Evolutionary conservation across 2,329 filamentous ascomycete genomes (phyloP), one percentile per base, ranked within the genome.

Genomic region (Aspergillus piperis): DNA sequence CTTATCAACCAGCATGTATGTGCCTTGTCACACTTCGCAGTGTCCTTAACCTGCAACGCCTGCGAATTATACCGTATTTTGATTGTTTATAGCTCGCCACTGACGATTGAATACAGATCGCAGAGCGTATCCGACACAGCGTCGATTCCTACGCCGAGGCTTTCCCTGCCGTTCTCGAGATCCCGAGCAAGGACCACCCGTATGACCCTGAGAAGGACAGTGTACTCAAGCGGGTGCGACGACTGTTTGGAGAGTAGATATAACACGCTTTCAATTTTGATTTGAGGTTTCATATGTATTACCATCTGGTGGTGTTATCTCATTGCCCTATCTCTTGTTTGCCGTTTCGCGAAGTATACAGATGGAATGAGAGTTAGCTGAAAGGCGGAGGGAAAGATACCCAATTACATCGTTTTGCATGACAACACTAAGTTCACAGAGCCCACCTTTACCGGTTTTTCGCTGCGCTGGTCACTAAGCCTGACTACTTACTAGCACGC

Each of bases 171-270:
- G 85, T 99, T 57, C 87, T 99, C 60, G 95, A 99, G 78, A 98
- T 99, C 62, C 95, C 95, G 23, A 96, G 92, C 80, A 99, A 99
- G 83, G 95, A 99, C 77, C 95, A 99, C 76, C 95, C 95, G 2
- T 99, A 99, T 74, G 94, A 99, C 71, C 95, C 95, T 0, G 95
- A 99, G 80, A 99, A 99, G 83, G 95, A 99, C 77, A 98, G 94
- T 73, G 94, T 99, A 47, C 78, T 99, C 79, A 90, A 93, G 80
- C 86, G 95, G 67, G 95, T 99, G 66, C 82, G 86, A 75, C 86
- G 88, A 71, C 72, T 91, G 64, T 89, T 89, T 77, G 87, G 87
- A 66, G 87, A 83, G 70, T 83, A 70, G 63, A 54, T 64, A 23
- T 57, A 60, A 44, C 38, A 48, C 52, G 54, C 57, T 44, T 6